Percentiles rank a stretch among this genome's conserved stretches.
phyloP scores from a whole-genome alignment of 225 moss, liverwort and hornwort species.

The Anthoceros angustus region DNA sequence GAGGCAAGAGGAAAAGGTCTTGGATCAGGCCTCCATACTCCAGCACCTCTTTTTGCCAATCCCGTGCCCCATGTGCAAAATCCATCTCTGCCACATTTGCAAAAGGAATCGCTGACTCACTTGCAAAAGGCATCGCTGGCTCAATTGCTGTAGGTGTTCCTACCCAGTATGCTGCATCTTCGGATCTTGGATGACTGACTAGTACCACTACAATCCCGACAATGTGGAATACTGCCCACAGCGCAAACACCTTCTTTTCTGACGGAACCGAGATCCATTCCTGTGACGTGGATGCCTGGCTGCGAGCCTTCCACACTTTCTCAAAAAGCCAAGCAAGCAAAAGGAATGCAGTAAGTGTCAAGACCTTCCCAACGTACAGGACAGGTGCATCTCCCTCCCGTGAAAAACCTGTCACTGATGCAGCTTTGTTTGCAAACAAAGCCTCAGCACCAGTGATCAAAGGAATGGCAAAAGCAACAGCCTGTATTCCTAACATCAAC shows the following conservation, averaged over 20 bases:
- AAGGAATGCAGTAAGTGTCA: conserved; percentile 32
- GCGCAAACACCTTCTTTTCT: conserved; percentile 10
- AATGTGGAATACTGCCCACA: conserved; percentile 21
- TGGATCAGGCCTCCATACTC: conserved; percentile 42
- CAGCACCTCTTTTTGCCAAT: conserved; percentile 20
- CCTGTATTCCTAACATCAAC: conserved; percentile 30
- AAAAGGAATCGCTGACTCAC: neutral
- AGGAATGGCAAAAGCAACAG: conserved; percentile 26
- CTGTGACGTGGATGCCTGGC: neutral
- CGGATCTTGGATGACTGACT: conserved; percentile 5
- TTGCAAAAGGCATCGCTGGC: neutral
- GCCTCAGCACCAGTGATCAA: conserved; percentile 37
- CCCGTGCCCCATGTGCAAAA: neutral
- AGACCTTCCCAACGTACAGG: conserved; percentile 24
- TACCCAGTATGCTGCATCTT: neutral
- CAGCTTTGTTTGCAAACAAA: conserved; percentile 20
- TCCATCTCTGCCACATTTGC: neutral
- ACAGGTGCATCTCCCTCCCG: conserved; percentile 18
- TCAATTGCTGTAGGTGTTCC: neutral
- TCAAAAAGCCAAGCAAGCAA: conserved; percentile 29
- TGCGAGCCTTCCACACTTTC: conserved; percentile 29
- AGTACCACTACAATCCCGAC: conserved; percentile 26
- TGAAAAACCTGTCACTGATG: neutral
- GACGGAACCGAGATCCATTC: neutral
- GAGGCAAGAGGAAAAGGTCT: conserved; percentile 40